Evolutionary conservation across 805 yeast species (phyloP), one percentile per base, ranked within the genome.

Genomic region (Yamadazyma insecticola): DNA sequence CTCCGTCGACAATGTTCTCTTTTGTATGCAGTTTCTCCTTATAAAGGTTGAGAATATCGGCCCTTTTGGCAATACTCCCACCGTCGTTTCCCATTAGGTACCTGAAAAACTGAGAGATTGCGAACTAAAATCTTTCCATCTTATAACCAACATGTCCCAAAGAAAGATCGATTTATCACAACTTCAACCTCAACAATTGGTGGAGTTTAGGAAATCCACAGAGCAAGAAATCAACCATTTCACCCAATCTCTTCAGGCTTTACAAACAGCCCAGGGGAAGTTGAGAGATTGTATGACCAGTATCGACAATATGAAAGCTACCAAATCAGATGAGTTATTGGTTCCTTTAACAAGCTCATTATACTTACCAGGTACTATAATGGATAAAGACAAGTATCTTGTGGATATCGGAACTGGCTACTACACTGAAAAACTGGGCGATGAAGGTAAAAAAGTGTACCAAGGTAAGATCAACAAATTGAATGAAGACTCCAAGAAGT

Each of bases 361-460:
- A 24, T 92, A 92, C 45, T 81, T 92, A 16, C 95, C 96, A 4
- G 98, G 97, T 2, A 73, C 66, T 32, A 70, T 85, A 30, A 66
- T 69, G 26, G 76, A 81, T 36, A 71, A 71, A 30, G 72, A 79
- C 37, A 77, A 72, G 36, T 92, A 81, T 47, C 66, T 92, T 53
- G 96, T 92, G 7, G 98, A 92, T 52, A 80, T 92, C 16, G 98
- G 98, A 21, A 92, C 98, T 0, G 97, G 97, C 2, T 92, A 92
- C 53, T 92, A 74, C 52, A 89, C 88, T 12, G 96, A 87, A 51
- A 92, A 92, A 57, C 57, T 57, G 29, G 74, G 76, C 0, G 61
- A 63, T 6, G 87, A 83, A 28, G 81, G 96, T 2, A 64, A 74
- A 39, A 57, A 54, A 33, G 90, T 87, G 48, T 90, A 86, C 55